Percentiles rank a stretch among this genome's conserved stretches.
phyloP scores from a whole-genome alignment of 768 basidiomycete genomes.

The Dentipellis fragilis region DNA sequence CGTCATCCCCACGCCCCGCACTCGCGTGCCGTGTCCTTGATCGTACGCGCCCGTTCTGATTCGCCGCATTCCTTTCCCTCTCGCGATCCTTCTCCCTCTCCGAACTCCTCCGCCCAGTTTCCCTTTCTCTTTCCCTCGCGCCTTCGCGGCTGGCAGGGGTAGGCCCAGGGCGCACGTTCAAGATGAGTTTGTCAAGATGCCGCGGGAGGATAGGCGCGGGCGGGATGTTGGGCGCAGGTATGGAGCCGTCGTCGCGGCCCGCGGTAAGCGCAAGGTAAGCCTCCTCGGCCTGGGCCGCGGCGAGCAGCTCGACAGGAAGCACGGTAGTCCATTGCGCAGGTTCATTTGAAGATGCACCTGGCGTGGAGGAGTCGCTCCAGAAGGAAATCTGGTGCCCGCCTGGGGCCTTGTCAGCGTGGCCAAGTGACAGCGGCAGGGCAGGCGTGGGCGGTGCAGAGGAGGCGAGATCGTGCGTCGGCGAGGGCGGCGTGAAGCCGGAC shows the following conservation, averaged over 20 bases:
- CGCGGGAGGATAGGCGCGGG: conserved; percentile 82
- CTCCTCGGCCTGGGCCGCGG: conserved; percentile 82
- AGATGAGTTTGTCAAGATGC: conserved; percentile 88
- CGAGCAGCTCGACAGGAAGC: conserved; percentile 68
- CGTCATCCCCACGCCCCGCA: no score
- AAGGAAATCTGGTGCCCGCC: conserved; percentile 25
- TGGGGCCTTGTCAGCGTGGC: neutral
- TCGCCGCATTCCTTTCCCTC: conserved; percentile 20
- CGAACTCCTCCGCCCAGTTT: conserved; percentile 1
- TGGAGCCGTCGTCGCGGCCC: conserved; percentile 19
- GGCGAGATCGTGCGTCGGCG: conserved; percentile 22
- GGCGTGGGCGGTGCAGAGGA: conserved; percentile 21
- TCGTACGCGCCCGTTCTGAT: conserved; percentile 1
- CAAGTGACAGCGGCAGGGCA: conserved; percentile 5
- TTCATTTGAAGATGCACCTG: neutral
- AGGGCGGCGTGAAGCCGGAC: conserved; percentile 8
- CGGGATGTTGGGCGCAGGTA: conserved; percentile 66
- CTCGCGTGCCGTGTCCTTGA: neutral
- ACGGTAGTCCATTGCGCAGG: conserved; percentile 58
- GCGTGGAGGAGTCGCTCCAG: conserved; percentile 20
- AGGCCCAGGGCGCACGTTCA: conserved; percentile 45
- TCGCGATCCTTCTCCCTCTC: conserved; percentile 17
- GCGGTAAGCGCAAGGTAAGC: conserved; percentile 38
- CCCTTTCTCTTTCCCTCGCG: conserved; percentile 6
- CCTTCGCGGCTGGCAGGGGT: conserved; percentile 8